Conservation (phyloP, 345 rosid genomes). For the Clausena lansium region DNA sequence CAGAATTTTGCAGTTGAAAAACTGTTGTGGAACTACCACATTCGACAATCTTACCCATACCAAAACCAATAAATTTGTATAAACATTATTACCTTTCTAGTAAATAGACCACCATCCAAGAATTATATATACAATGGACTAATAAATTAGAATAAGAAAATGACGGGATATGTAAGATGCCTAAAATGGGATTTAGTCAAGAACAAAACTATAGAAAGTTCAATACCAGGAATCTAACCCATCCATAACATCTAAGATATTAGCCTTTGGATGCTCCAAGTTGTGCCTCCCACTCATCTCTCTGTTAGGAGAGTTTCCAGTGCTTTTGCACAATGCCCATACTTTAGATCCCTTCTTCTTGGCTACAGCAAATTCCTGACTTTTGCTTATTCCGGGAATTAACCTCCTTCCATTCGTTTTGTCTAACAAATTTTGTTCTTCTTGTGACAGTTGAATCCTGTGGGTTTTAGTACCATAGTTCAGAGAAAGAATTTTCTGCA, state of each 20-base stretch:
- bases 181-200: neutral
- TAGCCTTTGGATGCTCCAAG: slow-evolving; percentile 24
- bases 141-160: slow-evolving; percentile 6
- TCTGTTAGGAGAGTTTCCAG: slow-evolving; percentile 61
- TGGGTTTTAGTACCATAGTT: slow-evolving; percentile 18
- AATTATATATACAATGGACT: slow-evolving; percentile 5
- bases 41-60: neutral
- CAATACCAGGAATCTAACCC: slow-evolving; percentile 40
- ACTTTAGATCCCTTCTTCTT: slow-evolving; percentile 34
- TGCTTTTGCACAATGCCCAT: slow-evolving; percentile 57
- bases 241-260: slow-evolving; percentile 49
- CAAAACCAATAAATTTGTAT: neutral
- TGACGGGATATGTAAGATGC: neutral
- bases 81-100: neutral
- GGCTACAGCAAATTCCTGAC: slow-evolving; percentile 57
- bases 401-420: slow-evolving; percentile 38
- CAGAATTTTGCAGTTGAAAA: neutral
- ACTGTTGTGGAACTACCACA: neutral
- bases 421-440: slow-evolving; percentile 60
- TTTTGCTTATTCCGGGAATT: slow-evolving; percentile 69
- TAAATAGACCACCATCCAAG: neutral
- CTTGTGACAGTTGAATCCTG: slow-evolving; percentile 49
- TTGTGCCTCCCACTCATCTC: slow-evolving; percentile 6
- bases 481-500: slow-evolving; percentile 36
- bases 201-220: slow-evolving; percentile 16